Evolutionary conservation across 1,284 basidiomycete genomes (phyloP), one percentile per base, ranked within the genome.

Genomic region (Heterobasidion annosum): DNA sequence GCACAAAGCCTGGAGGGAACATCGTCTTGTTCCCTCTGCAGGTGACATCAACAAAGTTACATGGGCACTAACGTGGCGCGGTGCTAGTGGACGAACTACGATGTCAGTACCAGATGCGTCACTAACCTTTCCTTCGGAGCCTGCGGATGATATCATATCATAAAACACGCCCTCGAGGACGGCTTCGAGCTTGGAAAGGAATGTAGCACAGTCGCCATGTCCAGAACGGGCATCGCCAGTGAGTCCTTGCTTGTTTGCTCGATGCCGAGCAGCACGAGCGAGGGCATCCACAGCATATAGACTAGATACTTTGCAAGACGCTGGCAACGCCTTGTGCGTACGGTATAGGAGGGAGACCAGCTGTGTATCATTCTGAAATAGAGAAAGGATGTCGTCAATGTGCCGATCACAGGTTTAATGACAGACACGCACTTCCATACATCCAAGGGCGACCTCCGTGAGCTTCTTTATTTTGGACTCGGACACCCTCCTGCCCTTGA

Each of bases 271-370:
- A 15, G 87, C 91, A 54, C 93, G 83, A 47, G 90, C 81, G 57
- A 97, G 77, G 15, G 93, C 89, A 70, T 97, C 93, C 66, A 97
- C 91, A 46, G 87, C 83, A 70, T 97, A 97, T 55, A 97, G 75
- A 69, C 89, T 91, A 48, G 81, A 83, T 57, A 93, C 81, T 66
- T 96, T 93, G 58, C 76, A 71, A 16, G 77, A 65, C 9, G 79
- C 68, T 3, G 82, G 72, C 33, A 95, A 74, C 9, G 82, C 81
- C 66, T 87, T 89, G 73, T 96, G 93, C 12, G 86, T 86, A 53
- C 88, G 85, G 68, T 89, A 93, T 44, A 97, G 77, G 52, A 83
- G 78, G 34, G 91, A 89, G 50, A 96, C 88, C 53, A 96, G 74
- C 63, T 90, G 82, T 7, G 89, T 88, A 70, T 95, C 92, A 60